A percentile compares a stretch with the other conserved stretches of the same genome.
phyloP scores from a whole-genome alignment of 805 yeast species.

The Candida sanyiensis region DNA sequence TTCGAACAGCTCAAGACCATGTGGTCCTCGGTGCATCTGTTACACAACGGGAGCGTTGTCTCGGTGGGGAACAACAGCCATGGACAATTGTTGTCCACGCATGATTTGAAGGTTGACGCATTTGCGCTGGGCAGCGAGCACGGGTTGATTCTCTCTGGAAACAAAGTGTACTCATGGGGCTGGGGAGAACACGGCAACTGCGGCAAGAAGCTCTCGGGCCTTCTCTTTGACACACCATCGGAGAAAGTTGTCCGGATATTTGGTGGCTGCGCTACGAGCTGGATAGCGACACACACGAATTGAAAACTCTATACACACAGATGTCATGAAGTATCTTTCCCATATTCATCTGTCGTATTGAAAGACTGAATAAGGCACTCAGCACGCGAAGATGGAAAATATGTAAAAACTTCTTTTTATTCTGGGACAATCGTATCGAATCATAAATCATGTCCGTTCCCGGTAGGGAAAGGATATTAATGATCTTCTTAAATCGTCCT shows the following conservation, averaged over 20 bases:
- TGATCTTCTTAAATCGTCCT: conserved; percentile 19
- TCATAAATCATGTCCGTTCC: conserved; percentile 18
- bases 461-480: conserved; percentile 4
- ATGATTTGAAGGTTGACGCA: conserved; percentile 19
- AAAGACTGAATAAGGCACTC: conserved; percentile 15
- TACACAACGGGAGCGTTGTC: conserved; percentile 25
- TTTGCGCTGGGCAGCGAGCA: conserved; percentile 78
- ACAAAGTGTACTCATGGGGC: conserved; percentile 73
- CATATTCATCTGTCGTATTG: conserved; percentile 59
- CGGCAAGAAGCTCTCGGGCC: conserved; percentile 39
- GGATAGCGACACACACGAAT: conserved; percentile 44
- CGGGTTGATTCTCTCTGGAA: conserved; percentile 41
- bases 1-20: conserved; percentile 40
- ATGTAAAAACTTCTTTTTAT: conserved; percentile 56
- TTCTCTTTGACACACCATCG: conserved; percentile 20
- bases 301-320: conserved; percentile 6
- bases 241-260: conserved; percentile 6
- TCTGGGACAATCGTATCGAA: conserved; percentile 64
- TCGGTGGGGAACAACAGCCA: conserved; percentile 76
- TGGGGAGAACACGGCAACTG: conserved; percentile 99
- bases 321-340: conserved; percentile 77
- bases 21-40: conserved; percentile 76
- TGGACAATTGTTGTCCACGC: conserved; percentile 46
- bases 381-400: conserved; percentile 63
- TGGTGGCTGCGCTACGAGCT: conserved; percentile 36